Evolutionary conservation across 192 early-diverging fungal species (phyloP), one percentile per base, ranked within the genome.

Genomic region (Entomortierella chlamydospora): DNA sequence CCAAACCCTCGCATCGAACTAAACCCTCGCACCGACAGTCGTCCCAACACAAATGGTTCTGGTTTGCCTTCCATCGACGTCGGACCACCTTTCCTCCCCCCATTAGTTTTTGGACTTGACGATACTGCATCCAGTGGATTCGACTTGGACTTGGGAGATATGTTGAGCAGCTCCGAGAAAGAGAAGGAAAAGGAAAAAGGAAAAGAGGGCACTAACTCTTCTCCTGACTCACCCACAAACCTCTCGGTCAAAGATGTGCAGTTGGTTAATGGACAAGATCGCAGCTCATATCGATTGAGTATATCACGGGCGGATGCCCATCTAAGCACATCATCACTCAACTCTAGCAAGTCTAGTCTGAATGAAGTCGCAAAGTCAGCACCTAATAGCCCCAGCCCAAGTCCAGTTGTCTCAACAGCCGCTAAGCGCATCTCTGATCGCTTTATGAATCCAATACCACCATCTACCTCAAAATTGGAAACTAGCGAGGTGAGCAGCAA

Each of bases 81-180:
- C 34, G 76, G 76, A 18, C 76, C 76, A 30, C 76, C 76, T 23
- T 70, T 79, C 22, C 51, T 79, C 2, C 76, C 76, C 5, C 68
- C 76, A 23, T 62, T 79, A 26, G 28, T 23, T 4, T 79, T 79
- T 30, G 76, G 61, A n/a, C 41, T 79, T 11, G 76, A 79, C 15
- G 76, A 70, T 18, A 58, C 42, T 39, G 62, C 34, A 9, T 66
- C 76, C 1, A 47, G 76, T 41, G 76, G 68, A 29, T 79, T 79
- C 30, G 76, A 79, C 33, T 43, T 79, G 2, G 76, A 79, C 33
- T 43, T 79, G 2, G 67, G 68, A 8, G 76, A 79, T 8, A 70
- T 79, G 68, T 42, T 79, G 6, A 39, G 63, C 5, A 42, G 51
- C 20, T 64, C 71, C 0, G 62, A 64, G n/a, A 57, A 64, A 17